Base-by-base conservation (phyloP, 2,329 filamentous ascomycete species). In the Ophiostoma quercus region DNA sequence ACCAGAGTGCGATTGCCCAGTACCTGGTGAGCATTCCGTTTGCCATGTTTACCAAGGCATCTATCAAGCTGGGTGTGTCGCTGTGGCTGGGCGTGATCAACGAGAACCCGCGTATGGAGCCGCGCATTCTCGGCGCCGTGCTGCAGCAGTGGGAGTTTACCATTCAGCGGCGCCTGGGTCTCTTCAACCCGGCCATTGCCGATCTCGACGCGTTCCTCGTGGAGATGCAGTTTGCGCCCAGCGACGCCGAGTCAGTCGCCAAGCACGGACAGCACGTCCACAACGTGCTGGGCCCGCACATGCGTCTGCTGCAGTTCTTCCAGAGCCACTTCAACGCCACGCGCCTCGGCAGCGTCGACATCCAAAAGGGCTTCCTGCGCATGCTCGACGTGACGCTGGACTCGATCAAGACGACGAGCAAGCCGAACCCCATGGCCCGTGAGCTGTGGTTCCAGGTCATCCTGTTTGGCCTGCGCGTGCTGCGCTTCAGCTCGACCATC, bases 31-130 rank as follows among this genome's bases (percentile, higher is more conserved):
- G 88, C 74, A 95, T 99, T 72, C 96, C 95, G 0, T 99, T 99
- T 79, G 87, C 88, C 57, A 87, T 97, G 66, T 98, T 99, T 78
- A 96, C 91, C 5, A 97, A 96, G 78, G 91, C 96, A 76, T 95
- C 94, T 1, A 95, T 99, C 77, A 96, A 97, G 77, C 87, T 98
- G 67, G 96, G 95, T 6, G 91, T 97, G 47, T 97, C 95, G 3
- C 82, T 99, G 7, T 99, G 95, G 95, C 88, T 97, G 72, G 95
- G 95, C 34, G 92, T 98, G 16, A 96, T 98, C 76, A 95, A 98
- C 75, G 95, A 99, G 78, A 98, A 97, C 76, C 92, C 94, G 2
- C 86, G 87, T 70, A 89, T 97, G 79, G 93, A 97, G 78, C 87
- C 94, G 9, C 89, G 93, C 72, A 88, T 99, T 70, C 81, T 99